These are phyloP conservation scores for Ceratobasidium sp. DNA, from an alignment of 1,284 basidiomycete species.

Conservation along the genomic window DNA sequence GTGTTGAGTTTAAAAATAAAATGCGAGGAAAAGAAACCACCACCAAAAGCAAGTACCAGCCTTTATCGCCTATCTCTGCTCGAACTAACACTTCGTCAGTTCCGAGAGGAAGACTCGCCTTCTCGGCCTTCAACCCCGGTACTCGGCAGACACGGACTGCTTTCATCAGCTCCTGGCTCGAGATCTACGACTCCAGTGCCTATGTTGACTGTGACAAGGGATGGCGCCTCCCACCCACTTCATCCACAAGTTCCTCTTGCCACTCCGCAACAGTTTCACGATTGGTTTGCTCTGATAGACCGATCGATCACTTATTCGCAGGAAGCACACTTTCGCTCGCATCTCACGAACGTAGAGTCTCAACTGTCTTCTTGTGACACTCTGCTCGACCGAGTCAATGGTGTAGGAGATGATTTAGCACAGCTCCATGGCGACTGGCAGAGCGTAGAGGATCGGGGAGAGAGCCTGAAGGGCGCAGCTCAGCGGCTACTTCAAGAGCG, in stretches of 20 bases:
- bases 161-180: slow-evolving; percentile 46
- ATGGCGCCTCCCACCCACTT: slow-evolving; percentile 62
- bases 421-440: slow-evolving; percentile 86
- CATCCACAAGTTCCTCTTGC: slow-evolving; percentile 81
- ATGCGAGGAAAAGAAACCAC: slow-evolving; percentile 73
- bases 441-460: slow-evolving; percentile 89
- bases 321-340: slow-evolving; percentile 88
- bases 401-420: slow-evolving; percentile 79
- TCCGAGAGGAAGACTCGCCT: slow-evolving; percentile 58
- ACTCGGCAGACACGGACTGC: slow-evolving; percentile 40
- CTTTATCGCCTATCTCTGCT: background rate
- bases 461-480: slow-evolving; percentile 90
- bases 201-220: slow-evolving; percentile 34
- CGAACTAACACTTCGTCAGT: slow-evolving; percentile 32
- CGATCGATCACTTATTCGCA: slow-evolving; percentile 90
- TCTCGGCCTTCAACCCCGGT: slow-evolving; percentile 64
- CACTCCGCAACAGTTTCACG: slow-evolving; percentile 93
- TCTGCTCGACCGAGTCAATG: slow-evolving; percentile 76
- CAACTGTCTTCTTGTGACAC: slow-evolving; percentile 82
- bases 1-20: slow-evolving; percentile 75
- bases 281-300: slow-evolving; percentile 92
- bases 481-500: slow-evolving; percentile 89
- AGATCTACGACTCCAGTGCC: slow-evolving; percentile 47
- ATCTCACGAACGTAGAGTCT: slow-evolving; percentile 79
- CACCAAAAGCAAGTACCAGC: slow-evolving; percentile 72